Conservation (phyloP, 2,329 filamentous ascomycete species). For the Diaporthe ampelina region DNA sequence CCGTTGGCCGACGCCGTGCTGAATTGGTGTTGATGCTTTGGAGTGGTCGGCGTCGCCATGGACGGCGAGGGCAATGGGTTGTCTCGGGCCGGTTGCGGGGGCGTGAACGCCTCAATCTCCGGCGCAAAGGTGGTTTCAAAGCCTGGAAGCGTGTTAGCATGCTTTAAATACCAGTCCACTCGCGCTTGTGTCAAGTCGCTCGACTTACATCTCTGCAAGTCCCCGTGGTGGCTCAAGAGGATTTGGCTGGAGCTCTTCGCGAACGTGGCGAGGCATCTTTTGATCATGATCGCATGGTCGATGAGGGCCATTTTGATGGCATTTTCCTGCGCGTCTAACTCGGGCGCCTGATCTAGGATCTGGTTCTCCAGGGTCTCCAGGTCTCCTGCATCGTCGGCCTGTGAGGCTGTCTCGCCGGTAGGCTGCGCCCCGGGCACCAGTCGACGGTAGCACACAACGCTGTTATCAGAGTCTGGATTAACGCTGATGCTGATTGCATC, state of each 20-base stretch:
- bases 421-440: slow-evolving; percentile 70
- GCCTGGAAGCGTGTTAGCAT: slow-evolving; percentile 56
- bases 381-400: slow-evolving; percentile 56
- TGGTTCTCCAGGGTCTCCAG: slow-evolving; percentile 58
- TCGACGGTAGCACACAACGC: slow-evolving; percentile 82
- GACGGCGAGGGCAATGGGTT: slow-evolving; percentile 64
- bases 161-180: background rate
- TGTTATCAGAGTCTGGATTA: slow-evolving; percentile 80
- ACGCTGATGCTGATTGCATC: slow-evolving; percentile 85
- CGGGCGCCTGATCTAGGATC: slow-evolving; percentile 61
- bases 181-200: background rate
- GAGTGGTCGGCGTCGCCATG: slow-evolving; percentile 50
- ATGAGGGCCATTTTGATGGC: slow-evolving; percentile 88
- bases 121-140: slow-evolving; percentile 75
- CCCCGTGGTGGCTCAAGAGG: slow-evolving; percentile 68
- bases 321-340: slow-evolving; percentile 75
- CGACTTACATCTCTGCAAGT: slow-evolving; percentile 75
- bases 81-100: slow-evolving; percentile 60
- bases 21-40: slow-evolving; percentile 49
- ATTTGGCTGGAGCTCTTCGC: slow-evolving; percentile 72
- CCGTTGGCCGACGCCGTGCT: slow-evolving; percentile 53
- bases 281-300: slow-evolving; percentile 90
- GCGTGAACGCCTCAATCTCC: slow-evolving; percentile 75
- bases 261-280: slow-evolving; percentile 82
- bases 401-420: slow-evolving; percentile 55